Evolutionary conservation across 1,284 basidiomycete genomes (phyloP), one percentile per base, ranked within the genome.

Genomic region (Naganishia sp.): DNA sequence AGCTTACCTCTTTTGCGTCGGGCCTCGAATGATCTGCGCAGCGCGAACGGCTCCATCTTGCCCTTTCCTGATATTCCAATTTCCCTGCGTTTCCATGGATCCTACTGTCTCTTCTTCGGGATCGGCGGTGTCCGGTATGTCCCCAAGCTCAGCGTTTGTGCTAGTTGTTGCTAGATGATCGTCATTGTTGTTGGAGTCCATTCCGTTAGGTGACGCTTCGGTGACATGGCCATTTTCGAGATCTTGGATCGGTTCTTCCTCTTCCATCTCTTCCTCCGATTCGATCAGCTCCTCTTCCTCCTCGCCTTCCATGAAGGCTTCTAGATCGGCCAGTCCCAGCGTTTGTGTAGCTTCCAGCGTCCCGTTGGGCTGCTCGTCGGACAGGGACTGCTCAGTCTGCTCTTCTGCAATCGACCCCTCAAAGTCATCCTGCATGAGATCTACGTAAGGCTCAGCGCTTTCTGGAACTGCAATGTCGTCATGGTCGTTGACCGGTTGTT

Each of bases 61-160:
- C 42, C 58, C 47, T 61, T 61, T 51, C 10, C 58, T 47, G 21
- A 61, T 61, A 15, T 61, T 31, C 58, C 58, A 61, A 28, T 47
- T 61, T 15, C 35, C 42, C 41, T 61, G 58, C 31, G 58, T 51
- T 43, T 61, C 58, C 35, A 42, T 4, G 7, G 58, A 41, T 43
- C 51, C 58, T 15, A 51, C 3, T 6, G 47, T 61, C 23, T 61
- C 58, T n/a, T 50, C 23, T 7, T 42, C 47, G 9, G 42, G 35
- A 23, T 28, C 47, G 5, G 31, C 23, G 21, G 23, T 23, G 23
- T 61, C 35, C 6, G 23, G 31, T n/a, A 21, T 47, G 6, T 50
- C 31, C n/a, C n/a, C 52, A 4, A 54, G 31, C 10, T 35, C 39
- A 10, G 52, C 52, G n/a, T 54, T 54, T n/a, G 31, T 39, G 52